Evolutionary conservation across 805 yeast species (phyloP), one percentile per base, ranked within the genome.

Genomic region (Yamadazyma ubonensis): DNA sequence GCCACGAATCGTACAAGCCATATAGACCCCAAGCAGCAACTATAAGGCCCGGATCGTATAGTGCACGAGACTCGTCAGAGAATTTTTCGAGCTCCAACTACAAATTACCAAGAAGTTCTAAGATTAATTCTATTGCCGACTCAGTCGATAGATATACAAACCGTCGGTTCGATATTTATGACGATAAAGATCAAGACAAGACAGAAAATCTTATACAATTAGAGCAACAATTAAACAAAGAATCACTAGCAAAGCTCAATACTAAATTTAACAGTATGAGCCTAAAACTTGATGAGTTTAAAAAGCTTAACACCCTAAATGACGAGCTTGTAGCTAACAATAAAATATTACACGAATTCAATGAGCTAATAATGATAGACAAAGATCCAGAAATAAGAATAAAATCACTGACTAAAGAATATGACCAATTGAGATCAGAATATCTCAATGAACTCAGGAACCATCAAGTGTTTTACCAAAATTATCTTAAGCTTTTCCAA

Each of bases 401-500:
- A 12, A 16, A 32, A 8, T 21, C 26, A 7, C 18, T 17, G 11
- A 22, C 18, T 14, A 21, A 38, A 17, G 26, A 42, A 4, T 66
- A 57, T 38, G 29, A 50, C 3, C 37, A 49, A 18, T 45, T 67
- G 29, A 50, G 52, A 40, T 34, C 48, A 12, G 61, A 59, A 23
- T 62, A 58, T 39, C 42, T 63, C 3, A 48, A 48, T 3, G 70
- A 67, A 40, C 44, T 63, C 19, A 48, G 45, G 18, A 55, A 49
- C 16, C 53, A 57, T 14, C 58, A 56, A 42, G 40, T 39, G 4
- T 55, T 66, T 35, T 63, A 61, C 42, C 49, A 59, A 33, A 58
- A 61, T 7, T 67, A 65, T 44, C 48, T 58, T 26, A 52, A 51
- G 42, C 45, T 66, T 12, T 54, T 58, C 20, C 37, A 53, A 25